Evolutionary conservation across 371 early-diverging fungal genomes (phyloP).

Genomic region (Haplosporangium sp.): DNA sequence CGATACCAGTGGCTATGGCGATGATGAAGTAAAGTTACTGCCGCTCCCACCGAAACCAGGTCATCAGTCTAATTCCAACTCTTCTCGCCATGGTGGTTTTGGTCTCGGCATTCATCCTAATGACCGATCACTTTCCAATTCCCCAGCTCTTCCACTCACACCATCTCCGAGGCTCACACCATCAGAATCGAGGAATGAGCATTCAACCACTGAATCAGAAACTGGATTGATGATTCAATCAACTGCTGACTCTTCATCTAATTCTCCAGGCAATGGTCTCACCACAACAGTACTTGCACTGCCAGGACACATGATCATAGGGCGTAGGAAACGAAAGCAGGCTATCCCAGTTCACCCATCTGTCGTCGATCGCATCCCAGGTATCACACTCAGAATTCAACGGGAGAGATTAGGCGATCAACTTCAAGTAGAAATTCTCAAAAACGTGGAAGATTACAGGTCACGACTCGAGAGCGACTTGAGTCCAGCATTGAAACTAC

Average conservation of each 20-base stretch:
- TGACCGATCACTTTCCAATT: slow-evolving; percentile 40
- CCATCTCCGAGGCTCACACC: slow-evolving; percentile 41
- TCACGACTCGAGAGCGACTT: background rate
- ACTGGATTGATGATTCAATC: slow-evolving; percentile 15
- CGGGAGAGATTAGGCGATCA: slow-evolving; percentile 35
- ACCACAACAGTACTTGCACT: background rate
- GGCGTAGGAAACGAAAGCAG: slow-evolving; percentile 51
- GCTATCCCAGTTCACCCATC: slow-evolving; percentile 48
- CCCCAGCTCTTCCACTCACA: slow-evolving; percentile 39
- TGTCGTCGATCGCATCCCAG: slow-evolving; percentile 49
- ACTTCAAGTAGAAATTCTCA: slow-evolving; percentile 50
- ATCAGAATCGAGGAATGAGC: slow-evolving; percentile 19
- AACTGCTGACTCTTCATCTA: background rate
- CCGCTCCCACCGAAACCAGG: slow-evolving; percentile 8
- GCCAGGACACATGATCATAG: slow-evolving; percentile 6
- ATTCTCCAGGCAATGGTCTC: background rate
- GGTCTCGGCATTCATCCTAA: slow-evolving; percentile 12
- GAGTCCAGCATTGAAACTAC: slow-evolving; percentile 14
- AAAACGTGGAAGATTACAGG: slow-evolving; percentile 39
- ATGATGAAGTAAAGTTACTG: slow-evolving; percentile 22
- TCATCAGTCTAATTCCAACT: slow-evolving; percentile 7
- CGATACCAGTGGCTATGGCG: slow-evolving; percentile 38
- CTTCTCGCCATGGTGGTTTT: slow-evolving; percentile 1
- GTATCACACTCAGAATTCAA: slow-evolving; percentile 49
- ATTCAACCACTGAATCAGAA: slow-evolving; percentile 3